A percentile compares a stretch with the other conserved stretches of the same genome.
Conservation (phyloP, 2,329 filamentous ascomycete species). For the Monilinia fructicola region DNA sequence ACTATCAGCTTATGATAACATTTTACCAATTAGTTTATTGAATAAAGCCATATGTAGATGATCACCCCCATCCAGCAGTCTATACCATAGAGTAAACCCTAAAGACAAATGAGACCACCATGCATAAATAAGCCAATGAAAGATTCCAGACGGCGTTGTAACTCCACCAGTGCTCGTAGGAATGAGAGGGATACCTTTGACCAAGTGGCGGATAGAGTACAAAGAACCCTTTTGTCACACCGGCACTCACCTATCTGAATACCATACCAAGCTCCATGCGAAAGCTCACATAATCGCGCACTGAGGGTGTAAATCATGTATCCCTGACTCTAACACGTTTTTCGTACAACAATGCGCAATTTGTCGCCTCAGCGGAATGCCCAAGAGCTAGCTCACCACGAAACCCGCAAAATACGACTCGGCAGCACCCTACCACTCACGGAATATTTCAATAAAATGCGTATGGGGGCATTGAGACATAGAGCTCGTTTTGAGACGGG, state of each 20-base stretch:
- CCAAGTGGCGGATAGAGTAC: not conserved
- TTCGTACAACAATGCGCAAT: not conserved
- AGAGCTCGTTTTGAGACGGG: not conserved
- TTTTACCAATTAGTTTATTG: too few relatives aligned
- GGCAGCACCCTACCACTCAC: not conserved
- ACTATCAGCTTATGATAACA: too few relatives aligned
- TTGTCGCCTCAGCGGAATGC: conserved; percentile 3
- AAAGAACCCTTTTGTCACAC: too few relatives aligned
- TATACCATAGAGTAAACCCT: too few relatives aligned
- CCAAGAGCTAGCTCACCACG: not conserved
- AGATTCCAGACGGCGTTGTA: not conserved
- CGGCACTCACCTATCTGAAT: too few relatives aligned
- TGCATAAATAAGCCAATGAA: not conserved
- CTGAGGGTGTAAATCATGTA: not conserved
- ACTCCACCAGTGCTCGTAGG: too few relatives aligned
- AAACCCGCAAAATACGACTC: conserved; percentile 5
- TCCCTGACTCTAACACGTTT: not conserved
- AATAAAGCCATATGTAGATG: too few relatives aligned
- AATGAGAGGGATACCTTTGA: not conserved
- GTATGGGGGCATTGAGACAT: conserved; percentile 10
- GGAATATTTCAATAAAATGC: conserved; percentile 5
- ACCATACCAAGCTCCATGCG: too few relatives aligned
- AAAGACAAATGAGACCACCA: too few relatives aligned
- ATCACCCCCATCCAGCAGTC: too few relatives aligned
- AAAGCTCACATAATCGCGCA: not conserved